Evolutionary conservation across 2,329 filamentous ascomycete genomes (phyloP), one percentile per base, ranked within the genome.

Genomic region (Sodiomyces alkalinus): DNA sequence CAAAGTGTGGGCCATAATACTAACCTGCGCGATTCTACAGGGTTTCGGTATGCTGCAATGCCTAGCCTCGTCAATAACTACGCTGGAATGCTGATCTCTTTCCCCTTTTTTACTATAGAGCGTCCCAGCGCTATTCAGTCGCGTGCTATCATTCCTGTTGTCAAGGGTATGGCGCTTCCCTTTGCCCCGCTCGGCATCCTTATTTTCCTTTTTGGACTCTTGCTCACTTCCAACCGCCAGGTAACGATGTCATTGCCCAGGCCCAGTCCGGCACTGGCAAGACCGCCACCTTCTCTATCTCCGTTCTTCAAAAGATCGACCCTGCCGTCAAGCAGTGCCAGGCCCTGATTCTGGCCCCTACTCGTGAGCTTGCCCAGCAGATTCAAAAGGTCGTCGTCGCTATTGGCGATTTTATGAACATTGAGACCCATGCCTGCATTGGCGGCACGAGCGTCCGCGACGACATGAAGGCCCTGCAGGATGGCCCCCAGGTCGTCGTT

Each of bases 231-330:
- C 23, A 12, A 27, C 22, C 34, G 21, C 36, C 48, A 83, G 82
- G 85, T 49, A 85, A 87, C 71, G 90, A 98, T 75, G 90, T 98
- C 52, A 98, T 98, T 58, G 90, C 92, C 42, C 90, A 98, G 72
- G 90, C 90, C 50, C 90, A 98, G 72, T 98, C 90, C 47, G 90
- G 90, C 72, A 98, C 90, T 58, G 90, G 90, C 67, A 98, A 98
- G 76, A 98, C 90, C 45, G 90, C 90, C 47, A 98, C 90, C 46
- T 98, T 98, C 77, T 96, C 90, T 50, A 92, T 98, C 64, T 93
- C 86, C 49, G 82, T 90, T 48, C 81, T 98, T 44, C 90, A 98
- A 74, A 94, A 94, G 75, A 81, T 98, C 62, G 90, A 98, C 66
- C 72, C 80, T 55, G 77, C 74, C 58, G 58, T 96, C 57, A 94